phyloP scores from a whole-genome alignment of 139 green algal genomes.

The Micractinium sp. region DNA sequence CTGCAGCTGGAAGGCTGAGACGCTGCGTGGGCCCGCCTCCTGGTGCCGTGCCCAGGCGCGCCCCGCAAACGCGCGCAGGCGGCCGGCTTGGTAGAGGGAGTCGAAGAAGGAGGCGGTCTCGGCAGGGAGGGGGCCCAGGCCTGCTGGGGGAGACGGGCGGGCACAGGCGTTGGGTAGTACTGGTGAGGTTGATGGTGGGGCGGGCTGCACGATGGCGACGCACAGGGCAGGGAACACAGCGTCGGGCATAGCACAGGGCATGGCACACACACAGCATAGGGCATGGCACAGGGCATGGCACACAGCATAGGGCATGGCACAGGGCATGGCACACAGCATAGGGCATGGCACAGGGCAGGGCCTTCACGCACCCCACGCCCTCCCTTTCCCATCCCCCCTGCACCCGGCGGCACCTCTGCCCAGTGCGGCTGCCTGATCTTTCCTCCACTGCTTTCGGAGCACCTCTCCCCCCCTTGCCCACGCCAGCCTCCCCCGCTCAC shows the following conservation, averaged over 20 bases:
- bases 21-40: background rate
- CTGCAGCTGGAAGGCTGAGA: conserved; percentile 20
- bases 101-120: conserved; percentile 12
- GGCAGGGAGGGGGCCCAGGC: background rate
- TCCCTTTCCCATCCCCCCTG: no score
- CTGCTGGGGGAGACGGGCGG: background rate
- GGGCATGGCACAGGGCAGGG: background rate
- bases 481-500: background rate
- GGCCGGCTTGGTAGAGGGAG: conserved; percentile 21
- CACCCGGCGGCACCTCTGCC: conserved; percentile 16
- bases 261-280: no score
- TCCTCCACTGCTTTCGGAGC: no score
- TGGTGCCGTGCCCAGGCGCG: background rate
- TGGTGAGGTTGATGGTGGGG: background rate
- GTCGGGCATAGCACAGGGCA: background rate
- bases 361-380: no score
- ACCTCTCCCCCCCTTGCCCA: background rate
- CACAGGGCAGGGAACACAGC: background rate
- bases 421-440: conserved; percentile 46
- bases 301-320: background rate
- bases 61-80: conserved; percentile 1
- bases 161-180: no score
- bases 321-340: background rate
- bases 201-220: background rate
- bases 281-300: background rate